Conservation (phyloP, 768 basidiomycete genomes). For the Phanerochaete sordida region DNA sequence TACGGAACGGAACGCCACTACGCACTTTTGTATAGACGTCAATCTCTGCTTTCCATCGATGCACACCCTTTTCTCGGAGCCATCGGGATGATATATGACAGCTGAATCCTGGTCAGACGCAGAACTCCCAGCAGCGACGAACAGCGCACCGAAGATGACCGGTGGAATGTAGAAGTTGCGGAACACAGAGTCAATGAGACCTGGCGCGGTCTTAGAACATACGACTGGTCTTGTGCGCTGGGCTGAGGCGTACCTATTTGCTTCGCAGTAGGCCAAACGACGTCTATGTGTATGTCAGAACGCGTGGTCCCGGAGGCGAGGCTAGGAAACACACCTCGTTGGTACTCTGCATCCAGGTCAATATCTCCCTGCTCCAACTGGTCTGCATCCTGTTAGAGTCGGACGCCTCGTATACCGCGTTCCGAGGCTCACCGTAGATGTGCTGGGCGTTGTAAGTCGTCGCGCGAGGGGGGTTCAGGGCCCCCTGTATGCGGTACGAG, state of each 20-base stretch:
- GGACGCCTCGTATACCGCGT: not conserved
- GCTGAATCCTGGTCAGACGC: conserved; percentile 29
- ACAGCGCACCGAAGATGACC: conserved; percentile 62
- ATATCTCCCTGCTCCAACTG: conserved; percentile 64
- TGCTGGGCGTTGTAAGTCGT: conserved; percentile 30
- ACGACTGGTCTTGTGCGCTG: not conserved
- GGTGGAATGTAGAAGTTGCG: conserved; percentile 81
- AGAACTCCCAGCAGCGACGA: not conserved
- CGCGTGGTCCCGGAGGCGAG: not conserved
- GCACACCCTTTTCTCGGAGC: conserved; percentile 61
- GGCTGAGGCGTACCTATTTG: conserved; percentile 41
- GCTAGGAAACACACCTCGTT: conserved; percentile 47
- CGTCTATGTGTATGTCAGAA: conserved; percentile 37
- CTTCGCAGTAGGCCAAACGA: conserved; percentile 78
- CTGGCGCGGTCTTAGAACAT: conserved; percentile 1
- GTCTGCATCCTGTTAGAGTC: conserved; percentile 35
- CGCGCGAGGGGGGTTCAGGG: conserved; percentile 20
- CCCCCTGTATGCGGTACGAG: conserved; percentile 21
- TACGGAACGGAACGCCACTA: not conserved
- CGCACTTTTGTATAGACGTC: conserved; percentile 68
- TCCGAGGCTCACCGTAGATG: conserved; percentile 26
- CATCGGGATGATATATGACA: conserved; percentile 52
- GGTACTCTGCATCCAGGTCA: conserved; percentile 73
- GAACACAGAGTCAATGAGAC: conserved; percentile 73
- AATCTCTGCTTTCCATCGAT: conserved; percentile 82